Conservation (phyloP, 768 basidiomycete species). For the Amanita molliuscula region DNA sequence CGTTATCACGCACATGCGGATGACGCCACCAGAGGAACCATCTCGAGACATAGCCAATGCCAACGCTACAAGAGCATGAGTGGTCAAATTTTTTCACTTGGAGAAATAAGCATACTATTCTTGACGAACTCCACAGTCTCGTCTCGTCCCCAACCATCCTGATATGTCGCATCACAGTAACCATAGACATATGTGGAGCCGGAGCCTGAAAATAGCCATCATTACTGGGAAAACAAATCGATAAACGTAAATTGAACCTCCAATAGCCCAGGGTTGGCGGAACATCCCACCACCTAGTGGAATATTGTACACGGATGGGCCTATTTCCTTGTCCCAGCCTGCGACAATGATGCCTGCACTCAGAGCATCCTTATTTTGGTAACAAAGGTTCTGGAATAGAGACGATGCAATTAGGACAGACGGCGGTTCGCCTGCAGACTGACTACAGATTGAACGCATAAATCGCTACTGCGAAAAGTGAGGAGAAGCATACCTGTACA, state of each 20-base stretch:
- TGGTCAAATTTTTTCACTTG: neutral
- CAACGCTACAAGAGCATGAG: slow-evolving; percentile 46
- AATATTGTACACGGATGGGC: slow-evolving; percentile 93
- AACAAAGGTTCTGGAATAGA: slow-evolving; percentile 81
- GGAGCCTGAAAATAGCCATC: slow-evolving; percentile 44
- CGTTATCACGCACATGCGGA: slow-evolving; percentile 96
- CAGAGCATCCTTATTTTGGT: slow-evolving; percentile 84
- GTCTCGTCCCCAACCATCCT: slow-evolving; percentile 84
- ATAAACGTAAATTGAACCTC: slow-evolving; percentile 39
- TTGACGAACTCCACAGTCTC: slow-evolving; percentile 91
- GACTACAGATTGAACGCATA: slow-evolving; percentile 20
- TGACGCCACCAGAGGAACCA: slow-evolving; percentile 94
- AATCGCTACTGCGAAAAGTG: slow-evolving; percentile 4
- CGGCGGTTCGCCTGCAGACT: slow-evolving; percentile 55
- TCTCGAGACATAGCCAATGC: slow-evolving; percentile 95
- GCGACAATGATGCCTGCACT: slow-evolving; percentile 96
- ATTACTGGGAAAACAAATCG: neutral
- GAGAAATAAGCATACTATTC: slow-evolving; percentile 60
- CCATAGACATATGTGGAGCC: slow-evolving; percentile 98
- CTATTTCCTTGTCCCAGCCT: slow-evolving; percentile 89
- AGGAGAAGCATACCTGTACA: slow-evolving; percentile 45
- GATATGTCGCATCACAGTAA: slow-evolving; percentile 97
- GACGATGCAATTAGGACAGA: slow-evolving; percentile 76
- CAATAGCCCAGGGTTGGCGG: slow-evolving; percentile 98
- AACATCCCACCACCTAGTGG: slow-evolving; percentile 95